Evolutionary conservation across 805 yeast genomes (phyloP), one percentile per base, ranked within the genome.

Genomic region (Ogataea ramenticola): DNA sequence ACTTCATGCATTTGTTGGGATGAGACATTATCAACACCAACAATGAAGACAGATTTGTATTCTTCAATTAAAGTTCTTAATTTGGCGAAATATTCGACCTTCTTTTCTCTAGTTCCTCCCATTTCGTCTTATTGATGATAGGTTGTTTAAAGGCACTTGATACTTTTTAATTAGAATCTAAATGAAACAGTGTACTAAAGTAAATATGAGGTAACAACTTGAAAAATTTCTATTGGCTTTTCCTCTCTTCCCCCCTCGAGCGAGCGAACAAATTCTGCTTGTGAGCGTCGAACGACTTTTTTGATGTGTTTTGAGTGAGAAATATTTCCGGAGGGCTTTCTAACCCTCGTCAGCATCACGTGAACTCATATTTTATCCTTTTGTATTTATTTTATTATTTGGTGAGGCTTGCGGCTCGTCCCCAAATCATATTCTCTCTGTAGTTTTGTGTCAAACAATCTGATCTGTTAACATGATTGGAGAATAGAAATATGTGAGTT

Each of bases 1-100:
- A 89, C 81, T 82, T 93, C 96, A 79, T 93, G 99, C 96, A 93
- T 90, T 79, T 93, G 99, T 81, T 93, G 99, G 62, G 99, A 93
- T 58, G 98, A 87, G 70, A 93, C 99, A 81, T 93, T 93, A 80
- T 93, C 99, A 64, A 93, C 97, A 76, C 98, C 98, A 69, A 93
- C 98, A 62, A 93, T 73, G 91, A 93, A 93, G 80, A 91, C 80
- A 60, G 97, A 89, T 82, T 87, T 86, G 96, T 85, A 88, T 73
- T 89, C 95, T 73, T 86, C 95, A 68, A 93, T 80, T 71, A 89
- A 82, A 72, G 82, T 85, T 81, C 93, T 89, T 74, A 93, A 86
- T 77, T 88, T 93, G 70, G 80, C 64, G 79, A 93, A 93, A 83
- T 93, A 93, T 74, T 87, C 95, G 68, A 66, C 82, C 76, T 93